Conservation (phyloP, 768 basidiomycete species). For the Kwoniella bestiolae region DNA sequence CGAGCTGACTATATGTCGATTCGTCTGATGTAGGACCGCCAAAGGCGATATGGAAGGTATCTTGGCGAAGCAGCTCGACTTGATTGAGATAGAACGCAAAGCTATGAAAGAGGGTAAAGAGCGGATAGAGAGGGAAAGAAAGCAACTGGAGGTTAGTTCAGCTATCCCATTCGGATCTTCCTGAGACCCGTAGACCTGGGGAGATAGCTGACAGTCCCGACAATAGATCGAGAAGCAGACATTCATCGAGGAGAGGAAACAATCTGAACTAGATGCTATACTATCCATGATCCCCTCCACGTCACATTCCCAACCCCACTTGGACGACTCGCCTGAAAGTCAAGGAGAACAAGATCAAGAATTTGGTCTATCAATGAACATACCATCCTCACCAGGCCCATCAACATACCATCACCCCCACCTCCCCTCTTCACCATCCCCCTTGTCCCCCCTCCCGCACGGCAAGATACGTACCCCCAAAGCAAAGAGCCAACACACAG, state of each 20-base stretch:
- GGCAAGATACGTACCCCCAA: conserved; percentile 32
- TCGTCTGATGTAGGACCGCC: conserved; percentile 4
- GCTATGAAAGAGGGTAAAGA: conserved; percentile 33
- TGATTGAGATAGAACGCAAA: conserved; percentile 37
- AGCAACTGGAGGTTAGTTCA: conserved; percentile 47
- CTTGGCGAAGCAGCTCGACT: conserved; percentile 21
- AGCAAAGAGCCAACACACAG: conserved; percentile 33
- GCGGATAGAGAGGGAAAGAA: conserved; percentile 40
- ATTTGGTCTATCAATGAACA: background rate
- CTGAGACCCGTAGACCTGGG: too few relatives aligned
- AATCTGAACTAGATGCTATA: conserved; percentile 38
- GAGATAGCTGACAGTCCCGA: too few relatives aligned
- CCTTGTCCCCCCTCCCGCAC: conserved; percentile 34
- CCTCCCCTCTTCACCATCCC: conserved; percentile 27
- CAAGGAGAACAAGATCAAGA: background rate
- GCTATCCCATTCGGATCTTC: too few relatives aligned
- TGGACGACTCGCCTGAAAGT: background rate
- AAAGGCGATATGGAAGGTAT: conserved; percentile 21
- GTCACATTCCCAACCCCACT: conserved; percentile 5
- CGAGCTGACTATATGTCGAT: background rate
- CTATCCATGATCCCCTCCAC: conserved; percentile 33
- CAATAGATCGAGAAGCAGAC: conserved; percentile 42
- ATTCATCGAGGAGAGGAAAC: conserved; percentile 44
- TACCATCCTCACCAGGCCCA: conserved; percentile 15
- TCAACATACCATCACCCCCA: conserved; percentile 13